Conservation (phyloP, 371 early-diverging fungal species). For the Mucor velutinosus region DNA sequence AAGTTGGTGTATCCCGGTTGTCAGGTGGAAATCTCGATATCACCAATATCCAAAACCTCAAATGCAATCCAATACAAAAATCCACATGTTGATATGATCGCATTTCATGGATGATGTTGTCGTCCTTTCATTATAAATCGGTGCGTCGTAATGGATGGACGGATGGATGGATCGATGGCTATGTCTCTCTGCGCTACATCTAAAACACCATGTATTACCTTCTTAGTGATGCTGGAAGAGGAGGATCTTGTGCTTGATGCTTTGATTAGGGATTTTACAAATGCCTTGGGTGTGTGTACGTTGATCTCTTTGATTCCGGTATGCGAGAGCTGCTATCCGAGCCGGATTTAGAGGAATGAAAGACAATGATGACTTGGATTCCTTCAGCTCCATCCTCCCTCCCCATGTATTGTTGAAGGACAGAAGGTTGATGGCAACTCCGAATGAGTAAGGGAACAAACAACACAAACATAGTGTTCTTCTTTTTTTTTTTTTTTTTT, state of each 20-base stretch:
- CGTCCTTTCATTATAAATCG: not conserved
- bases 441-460: not conserved
- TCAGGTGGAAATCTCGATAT: no score
- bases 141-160: not conserved
- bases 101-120: not conserved
- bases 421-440: not conserved
- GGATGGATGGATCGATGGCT: conserved; percentile 10
- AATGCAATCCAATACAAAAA: no score
- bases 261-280: not conserved
- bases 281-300: not conserved
- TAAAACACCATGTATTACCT: conserved; percentile 14
- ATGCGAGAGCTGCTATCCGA: not conserved
- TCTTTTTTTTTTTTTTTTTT: not conserved
- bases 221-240: conserved; percentile 26
- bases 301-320: not conserved
- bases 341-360: not conserved
- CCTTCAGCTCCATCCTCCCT: not conserved
- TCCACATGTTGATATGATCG: no score
- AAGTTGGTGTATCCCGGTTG: no score
- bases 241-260: conserved; percentile 13
- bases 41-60: no score
- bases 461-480: not conserved
- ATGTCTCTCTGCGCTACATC: not conserved
- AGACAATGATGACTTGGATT: not conserved
- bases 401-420: not conserved